These are phyloP conservation scores for Lasiodiplodia sp. DNA, from an alignment of 2,329 filamentous ascomycete species.

Conservation along the genomic window DNA sequence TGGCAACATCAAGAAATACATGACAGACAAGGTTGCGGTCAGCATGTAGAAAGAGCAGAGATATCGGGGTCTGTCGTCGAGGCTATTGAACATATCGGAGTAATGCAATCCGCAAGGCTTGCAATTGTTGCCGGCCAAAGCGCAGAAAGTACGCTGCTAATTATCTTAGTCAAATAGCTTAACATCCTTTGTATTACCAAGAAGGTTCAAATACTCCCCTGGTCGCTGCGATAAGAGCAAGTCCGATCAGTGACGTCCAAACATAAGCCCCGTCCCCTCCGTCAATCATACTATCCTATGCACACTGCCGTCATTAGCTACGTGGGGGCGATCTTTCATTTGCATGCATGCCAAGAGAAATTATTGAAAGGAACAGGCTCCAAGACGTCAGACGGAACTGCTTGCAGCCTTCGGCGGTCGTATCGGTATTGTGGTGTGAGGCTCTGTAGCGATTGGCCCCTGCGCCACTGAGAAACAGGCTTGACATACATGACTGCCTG, in stretches of 20 bases:
- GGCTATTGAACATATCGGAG: not conserved
- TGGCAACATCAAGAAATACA: slow-evolving; percentile 33
- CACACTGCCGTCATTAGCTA: not conserved
- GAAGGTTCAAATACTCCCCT: too few species aligned
- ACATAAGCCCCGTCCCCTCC: not conserved
- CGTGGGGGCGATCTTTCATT: not conserved
- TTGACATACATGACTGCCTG: not conserved
- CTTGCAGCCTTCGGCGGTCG: not conserved
- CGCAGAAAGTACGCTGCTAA: not conserved
- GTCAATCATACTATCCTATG: not conserved
- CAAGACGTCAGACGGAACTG: not conserved
- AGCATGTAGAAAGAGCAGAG: slow-evolving; percentile 7
- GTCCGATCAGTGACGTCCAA: not conserved
- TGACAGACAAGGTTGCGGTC: slow-evolving; percentile 27
- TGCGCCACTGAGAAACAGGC: not conserved
- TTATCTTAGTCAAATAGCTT: too few species aligned
- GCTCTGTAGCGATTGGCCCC: slow-evolving; percentile 2
- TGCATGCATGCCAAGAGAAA: not conserved
- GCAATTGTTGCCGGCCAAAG: not conserved
- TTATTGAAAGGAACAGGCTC: not conserved
- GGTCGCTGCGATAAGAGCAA: too few species aligned
- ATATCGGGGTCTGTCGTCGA: not conserved
- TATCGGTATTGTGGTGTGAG: not conserved
- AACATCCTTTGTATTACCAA: too few species aligned
- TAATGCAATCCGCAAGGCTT: not conserved